phyloP scores from a whole-genome alignment of 2,329 filamentous ascomycete genomes.

The Arthrobotrys entomopaga region DNA sequence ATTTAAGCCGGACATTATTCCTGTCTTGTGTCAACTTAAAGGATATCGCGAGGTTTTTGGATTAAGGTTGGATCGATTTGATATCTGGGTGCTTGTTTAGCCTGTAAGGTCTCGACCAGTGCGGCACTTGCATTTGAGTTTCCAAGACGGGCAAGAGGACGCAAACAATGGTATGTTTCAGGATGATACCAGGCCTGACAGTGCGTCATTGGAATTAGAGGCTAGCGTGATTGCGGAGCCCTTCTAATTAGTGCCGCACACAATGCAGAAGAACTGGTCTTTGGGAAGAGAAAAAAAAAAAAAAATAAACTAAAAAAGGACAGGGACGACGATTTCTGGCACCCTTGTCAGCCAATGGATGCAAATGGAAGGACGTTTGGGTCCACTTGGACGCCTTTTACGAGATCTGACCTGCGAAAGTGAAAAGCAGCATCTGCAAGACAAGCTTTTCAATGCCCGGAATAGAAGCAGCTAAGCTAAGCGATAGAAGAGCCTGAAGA shows the following conservation, averaged over 20 bases:
- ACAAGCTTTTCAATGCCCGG: constrained; percentile 36
- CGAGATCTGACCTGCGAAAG: constrained; percentile 10
- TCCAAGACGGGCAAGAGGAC: constrained; percentile 4
- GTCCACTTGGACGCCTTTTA: constrained; percentile 5
- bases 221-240: too few relatives aligned
- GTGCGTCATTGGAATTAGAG: too few relatives aligned
- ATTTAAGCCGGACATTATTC: too few relatives aligned
- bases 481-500: constrained; percentile 12
- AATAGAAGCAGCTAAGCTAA: constrained; percentile 54
- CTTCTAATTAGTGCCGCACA: constrained; percentile 33
- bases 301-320: too few relatives aligned
- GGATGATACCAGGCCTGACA: constrained; percentile 20
- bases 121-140: constrained; percentile 12
- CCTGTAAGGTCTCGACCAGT: too few relatives aligned
- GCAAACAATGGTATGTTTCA: constrained; percentile 27
- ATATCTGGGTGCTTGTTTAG: too few relatives aligned
- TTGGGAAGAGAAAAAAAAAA: neutral
- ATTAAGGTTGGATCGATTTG: too few relatives aligned
- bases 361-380: constrained; percentile 36
- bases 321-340: neutral
- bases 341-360: constrained; percentile 8
- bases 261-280: constrained; percentile 6
- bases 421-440: constrained; percentile 28
- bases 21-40: too few relatives aligned
- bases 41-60: too few relatives aligned